Base-by-base conservation (phyloP, 257 asterid species). In the Solanum ossicruentum region DNA sequence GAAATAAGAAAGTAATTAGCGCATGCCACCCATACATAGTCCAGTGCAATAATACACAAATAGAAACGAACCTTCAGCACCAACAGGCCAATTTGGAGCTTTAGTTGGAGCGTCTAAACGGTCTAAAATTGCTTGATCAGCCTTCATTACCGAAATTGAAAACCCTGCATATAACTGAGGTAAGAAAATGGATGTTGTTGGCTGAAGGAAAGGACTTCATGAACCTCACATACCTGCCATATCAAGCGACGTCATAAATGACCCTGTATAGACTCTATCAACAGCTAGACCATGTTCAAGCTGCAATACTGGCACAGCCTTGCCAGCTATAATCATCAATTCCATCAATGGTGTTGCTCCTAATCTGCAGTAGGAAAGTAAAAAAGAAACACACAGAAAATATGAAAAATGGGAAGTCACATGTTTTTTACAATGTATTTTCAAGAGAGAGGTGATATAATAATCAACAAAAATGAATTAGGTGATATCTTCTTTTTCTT, bases 21-120 rank as follows among this genome's bases (percentile, higher is more conserved):
- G 12, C 10, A 47, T 52, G 17, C 63, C 65, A 28, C 82, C 82
- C 21, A 78, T 26, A 26, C 65, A 52, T 52, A 77, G 82, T 77
- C 65, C 21, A 52, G 8, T 3, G 10, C 60, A 77, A 52, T 52
- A 77, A 51, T 13, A 77, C 26, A 77, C 51, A 54, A 36, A 23
- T 72, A 39, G 56, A 69, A 32, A 92, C 97, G 88, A 81, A 96
- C 99, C 98, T 87, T 92, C 98, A 87, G 87, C 89, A 84, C 94
- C 97, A 86, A 95, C 98, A 70, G 99, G 99, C 99, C 99, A 97
- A 90, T 89, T 90, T 80, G 98, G 97, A 89, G 98, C 99, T 88
- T 93, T 94, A 51, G 99, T 97, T 51, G 98, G 96, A 73, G 99
- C 97, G 87, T 97, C 98, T 92, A 97, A 88, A 84, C 92, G 90